Evolutionary conservation across 2,329 filamentous ascomycete species (phyloP).

Genomic region (Dactylellina cionopaga): DNA sequence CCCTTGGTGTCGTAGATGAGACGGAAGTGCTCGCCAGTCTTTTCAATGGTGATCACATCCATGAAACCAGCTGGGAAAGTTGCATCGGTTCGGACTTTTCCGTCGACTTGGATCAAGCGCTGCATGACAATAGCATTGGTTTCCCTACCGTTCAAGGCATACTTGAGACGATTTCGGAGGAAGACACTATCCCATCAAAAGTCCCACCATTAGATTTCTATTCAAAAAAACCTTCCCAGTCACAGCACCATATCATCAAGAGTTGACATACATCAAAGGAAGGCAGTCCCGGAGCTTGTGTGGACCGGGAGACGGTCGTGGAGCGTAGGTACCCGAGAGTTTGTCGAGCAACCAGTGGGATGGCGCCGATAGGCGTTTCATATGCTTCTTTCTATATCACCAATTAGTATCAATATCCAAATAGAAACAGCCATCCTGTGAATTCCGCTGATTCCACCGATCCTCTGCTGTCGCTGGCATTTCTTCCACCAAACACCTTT

Average conservation of each 20-base stretch:
- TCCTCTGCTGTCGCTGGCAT: conserved; percentile 11
- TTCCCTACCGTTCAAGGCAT: conserved; percentile 97
- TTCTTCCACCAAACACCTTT: conserved; percentile 10
- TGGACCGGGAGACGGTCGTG: conserved; percentile 81
- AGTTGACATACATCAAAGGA: conserved; percentile 71
- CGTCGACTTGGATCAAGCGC: conserved; percentile 99
- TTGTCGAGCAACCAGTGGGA: conserved; percentile 99
- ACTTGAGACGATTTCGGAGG: conserved; percentile 83
- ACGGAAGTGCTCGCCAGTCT: conserved; percentile 99
- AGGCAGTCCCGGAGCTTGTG: conserved; percentile 99
- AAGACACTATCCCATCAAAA: conserved; percentile 36
- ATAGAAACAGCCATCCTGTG: not conserved
- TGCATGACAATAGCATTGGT: conserved; percentile 98
- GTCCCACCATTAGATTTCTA: conserved; percentile 22
- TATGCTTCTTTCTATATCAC: conserved; percentile 81
- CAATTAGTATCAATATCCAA: conserved; percentile 39
- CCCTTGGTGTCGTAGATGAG: conserved; percentile 99
- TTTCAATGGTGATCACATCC: conserved; percentile 99
- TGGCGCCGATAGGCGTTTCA: conserved; percentile 99
- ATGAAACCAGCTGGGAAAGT: conserved; percentile 99
- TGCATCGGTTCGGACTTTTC: conserved; percentile 98
- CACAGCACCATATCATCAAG: not conserved
- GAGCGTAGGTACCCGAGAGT: conserved; percentile 88
- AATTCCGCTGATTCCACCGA: conserved; percentile 6
- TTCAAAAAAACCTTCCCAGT: conserved; percentile 5